Evolutionary conservation across 2,329 filamentous ascomycete genomes (phyloP), one percentile per base, ranked within the genome.

Genomic region (Lasiodiplodia gonubiensis): DNA sequence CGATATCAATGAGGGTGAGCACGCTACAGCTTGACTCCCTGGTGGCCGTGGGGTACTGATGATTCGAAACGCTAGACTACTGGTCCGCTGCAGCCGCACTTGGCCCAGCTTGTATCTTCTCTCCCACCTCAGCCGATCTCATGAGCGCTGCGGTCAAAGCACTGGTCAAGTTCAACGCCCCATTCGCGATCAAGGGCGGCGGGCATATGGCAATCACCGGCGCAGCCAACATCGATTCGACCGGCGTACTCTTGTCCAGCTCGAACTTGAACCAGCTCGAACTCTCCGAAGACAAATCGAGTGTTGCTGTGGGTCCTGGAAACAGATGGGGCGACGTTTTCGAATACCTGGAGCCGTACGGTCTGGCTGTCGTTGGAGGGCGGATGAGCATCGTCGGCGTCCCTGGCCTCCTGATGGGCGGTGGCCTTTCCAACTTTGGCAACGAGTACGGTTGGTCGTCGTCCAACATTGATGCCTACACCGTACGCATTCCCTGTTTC

Each of bases 361-460:
- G 70, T 18, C 59, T 74, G 21, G 71, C 71, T 27, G 70, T 74
- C 30, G 66, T 74, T 25, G 75, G 75, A 5, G 75, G 75, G 2
- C 59, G 75, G 42, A 74, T 84, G 63, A 82, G 82, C 42, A 81
- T 79, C 46, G 81, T 83, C 18, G 82, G 83, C 12, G 76, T 83
- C n/a, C 81, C 81, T 48, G 81, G 82, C 6, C 78, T 83, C 52
- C 78, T 84, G 42, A 76, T 84, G 14, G 81, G 82, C 66, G 78
- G 81, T 72, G 77, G 70, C 69, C 71, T 72, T 8, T 72, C 68
- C 3, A 74, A 70, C 35, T 73, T 70, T 42, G 69, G 69, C 4
- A 69, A 70, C n/a, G 75, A 78, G 65, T 82, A 84, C 68, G 83
- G 83, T 21, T 82, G 81, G 78, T 79, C 82, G 23, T 80, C 80